A percentile compares a stretch with the other conserved stretches of the same genome.
These are phyloP conservation scores for Crepidotus variabilis DNA, from an alignment of 768 basidiomycete genomes.

Conservation along the genomic window DNA sequence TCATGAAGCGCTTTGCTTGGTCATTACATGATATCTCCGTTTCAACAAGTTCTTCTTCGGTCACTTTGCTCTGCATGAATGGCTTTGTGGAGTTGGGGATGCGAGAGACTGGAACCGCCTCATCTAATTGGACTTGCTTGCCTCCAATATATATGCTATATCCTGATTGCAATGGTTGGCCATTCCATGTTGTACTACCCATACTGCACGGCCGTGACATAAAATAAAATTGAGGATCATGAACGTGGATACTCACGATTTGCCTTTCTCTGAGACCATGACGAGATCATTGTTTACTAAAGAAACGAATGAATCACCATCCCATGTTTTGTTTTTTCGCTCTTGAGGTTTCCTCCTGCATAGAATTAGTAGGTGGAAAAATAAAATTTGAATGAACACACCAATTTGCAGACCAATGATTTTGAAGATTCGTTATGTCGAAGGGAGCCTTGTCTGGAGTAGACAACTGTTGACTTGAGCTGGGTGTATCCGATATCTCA, in stretches of 20 bases:
- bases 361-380: neutral
- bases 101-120: slow-evolving; percentile 42
- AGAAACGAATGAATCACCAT: slow-evolving; percentile 69
- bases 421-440: slow-evolving; percentile 20
- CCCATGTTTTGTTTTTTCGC: slow-evolving; percentile 86
- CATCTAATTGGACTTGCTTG: slow-evolving; percentile 62
- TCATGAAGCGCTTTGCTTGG: slow-evolving; percentile 34
- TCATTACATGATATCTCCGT: neutral
- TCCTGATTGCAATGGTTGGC: slow-evolving; percentile 45
- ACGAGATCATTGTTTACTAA: slow-evolving; percentile 45
- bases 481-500: neutral
- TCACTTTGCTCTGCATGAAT: neutral
- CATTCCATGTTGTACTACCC: slow-evolving; percentile 61
- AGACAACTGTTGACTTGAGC: neutral
- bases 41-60: neutral
- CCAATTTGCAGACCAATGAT: slow-evolving; percentile 73
- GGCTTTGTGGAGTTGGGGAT: slow-evolving; percentile 38
- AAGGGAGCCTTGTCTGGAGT: neutral
- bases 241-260: slow-evolving; percentile 43
- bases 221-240: neutral
- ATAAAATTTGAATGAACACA: slow-evolving; percentile 20
- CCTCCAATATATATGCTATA: slow-evolving; percentile 45
- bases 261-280: slow-evolving; percentile 68
- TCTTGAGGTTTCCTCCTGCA: slow-evolving; percentile 67
- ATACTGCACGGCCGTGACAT: slow-evolving; percentile 35